These are phyloP conservation scores for Wickerhamiella nectarea DNA, from an alignment of 805 yeast genomes.

Conservation along the genomic window DNA sequence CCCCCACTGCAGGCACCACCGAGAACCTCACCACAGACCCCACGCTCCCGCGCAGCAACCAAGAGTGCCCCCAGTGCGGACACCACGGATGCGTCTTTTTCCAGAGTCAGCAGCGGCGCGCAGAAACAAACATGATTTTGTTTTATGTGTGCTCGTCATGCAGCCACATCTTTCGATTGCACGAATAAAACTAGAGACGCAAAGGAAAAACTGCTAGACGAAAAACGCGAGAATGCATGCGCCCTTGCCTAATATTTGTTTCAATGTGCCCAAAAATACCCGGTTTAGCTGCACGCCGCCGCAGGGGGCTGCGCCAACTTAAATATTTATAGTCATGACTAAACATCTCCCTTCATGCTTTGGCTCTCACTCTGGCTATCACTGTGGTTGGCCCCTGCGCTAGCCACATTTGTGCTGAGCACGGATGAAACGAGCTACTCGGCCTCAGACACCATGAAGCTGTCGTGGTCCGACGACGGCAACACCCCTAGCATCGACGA, in stretches of 20 bases:
- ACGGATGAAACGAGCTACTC: slow-evolving; percentile 14
- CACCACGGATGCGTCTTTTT: slow-evolving; percentile 88
- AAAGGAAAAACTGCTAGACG: too few relatives aligned
- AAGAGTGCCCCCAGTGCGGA: slow-evolving; percentile 82
- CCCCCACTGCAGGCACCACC: slow-evolving; percentile 91
- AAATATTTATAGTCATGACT: neutral
- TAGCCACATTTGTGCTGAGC: slow-evolving; percentile 16
- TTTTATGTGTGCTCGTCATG: slow-evolving; percentile 87
- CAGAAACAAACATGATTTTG: slow-evolving; percentile 83
- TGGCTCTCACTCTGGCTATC: slow-evolving; percentile 9
- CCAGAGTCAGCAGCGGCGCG: slow-evolving; percentile 89
- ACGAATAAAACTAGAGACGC: neutral
- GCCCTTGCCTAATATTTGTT: too few relatives aligned
- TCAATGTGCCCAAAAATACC: too few relatives aligned
- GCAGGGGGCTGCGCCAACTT: neutral
- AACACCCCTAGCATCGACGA: slow-evolving; percentile 33
- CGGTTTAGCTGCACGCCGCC: too few relatives aligned
- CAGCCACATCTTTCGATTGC: slow-evolving; percentile 45
- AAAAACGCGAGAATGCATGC: neutral
- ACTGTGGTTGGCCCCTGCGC: neutral
- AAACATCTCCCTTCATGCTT: slow-evolving; percentile 3
- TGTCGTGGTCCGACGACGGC: slow-evolving; percentile 49
- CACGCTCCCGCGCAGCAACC: slow-evolving; percentile 91
- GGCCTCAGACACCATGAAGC: slow-evolving; percentile 20
- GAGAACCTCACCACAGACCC: slow-evolving; percentile 94